A percentile compares a stretch with the other conserved stretches of the same genome.
Evolutionary conservation across 371 early-diverging fungal genomes (phyloP).

Genomic region (Parasitella parasitica): DNA sequence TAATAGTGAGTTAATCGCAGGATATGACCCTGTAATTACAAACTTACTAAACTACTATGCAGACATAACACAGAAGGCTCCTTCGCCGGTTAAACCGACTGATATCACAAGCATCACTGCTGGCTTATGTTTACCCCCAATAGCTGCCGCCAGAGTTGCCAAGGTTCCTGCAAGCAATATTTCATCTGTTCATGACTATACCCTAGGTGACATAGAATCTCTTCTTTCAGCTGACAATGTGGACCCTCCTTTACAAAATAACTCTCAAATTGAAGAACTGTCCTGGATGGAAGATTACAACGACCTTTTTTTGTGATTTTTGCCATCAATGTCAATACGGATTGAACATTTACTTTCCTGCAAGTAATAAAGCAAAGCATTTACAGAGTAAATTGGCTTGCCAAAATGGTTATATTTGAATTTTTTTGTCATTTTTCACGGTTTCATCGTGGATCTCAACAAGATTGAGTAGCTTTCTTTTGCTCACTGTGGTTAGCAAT

Average conservation of each 20-base stretch:
- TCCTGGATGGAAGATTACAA: background rate
- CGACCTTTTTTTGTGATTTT: background rate
- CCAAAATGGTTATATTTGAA: too few relatives aligned
- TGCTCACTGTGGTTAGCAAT: too few relatives aligned
- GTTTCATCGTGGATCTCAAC: too few relatives aligned
- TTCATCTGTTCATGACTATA: background rate
- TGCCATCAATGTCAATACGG: too few relatives aligned
- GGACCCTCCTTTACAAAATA: background rate
- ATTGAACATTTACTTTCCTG: too few relatives aligned
- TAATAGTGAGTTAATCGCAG: background rate
- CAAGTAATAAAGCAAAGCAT: too few relatives aligned
- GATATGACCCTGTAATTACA: background rate
- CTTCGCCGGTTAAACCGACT: background rate
- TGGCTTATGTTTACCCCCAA: slow-evolving; percentile 2
- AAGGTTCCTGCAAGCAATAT: background rate
- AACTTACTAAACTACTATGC: slow-evolving; percentile 4
- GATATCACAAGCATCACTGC: background rate
- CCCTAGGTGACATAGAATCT: slow-evolving; percentile 4
- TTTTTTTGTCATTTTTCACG: too few relatives aligned
- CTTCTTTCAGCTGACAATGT: background rate
- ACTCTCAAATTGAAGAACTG: background rate
- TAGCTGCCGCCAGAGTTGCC: slow-evolving; percentile 3
- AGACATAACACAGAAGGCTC: background rate
- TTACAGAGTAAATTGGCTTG: too few relatives aligned
- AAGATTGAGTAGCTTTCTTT: too few relatives aligned